A percentile compares a stretch with the other conserved stretches of the same genome.
phyloP scores from a whole-genome alignment of 2,329 filamentous ascomycete genomes.

The Fusarium avenaceum region DNA sequence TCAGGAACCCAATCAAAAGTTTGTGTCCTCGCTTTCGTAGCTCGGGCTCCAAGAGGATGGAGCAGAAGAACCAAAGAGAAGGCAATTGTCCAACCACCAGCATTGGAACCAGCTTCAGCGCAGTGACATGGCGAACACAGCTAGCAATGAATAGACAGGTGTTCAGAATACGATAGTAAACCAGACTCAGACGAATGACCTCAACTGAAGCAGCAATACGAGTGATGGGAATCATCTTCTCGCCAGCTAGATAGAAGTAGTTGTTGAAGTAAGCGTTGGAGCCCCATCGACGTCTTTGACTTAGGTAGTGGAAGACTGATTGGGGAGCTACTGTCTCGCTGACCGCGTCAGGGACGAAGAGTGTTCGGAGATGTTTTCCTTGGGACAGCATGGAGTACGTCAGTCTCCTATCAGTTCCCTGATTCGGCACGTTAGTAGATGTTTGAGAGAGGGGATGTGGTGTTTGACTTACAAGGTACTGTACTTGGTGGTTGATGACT shows the following conservation, averaged over 20 bases:
- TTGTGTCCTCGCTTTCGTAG: conserved; percentile 38
- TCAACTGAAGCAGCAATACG: conserved; percentile 51
- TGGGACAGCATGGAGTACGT: conserved; percentile 45
- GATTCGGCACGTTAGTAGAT: background rate
- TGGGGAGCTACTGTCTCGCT: conserved; percentile 54
- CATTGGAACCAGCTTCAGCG: conserved; percentile 41
- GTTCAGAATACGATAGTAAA: conserved; percentile 54
- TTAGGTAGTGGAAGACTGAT: conserved; percentile 52
- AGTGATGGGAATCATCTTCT: conserved; percentile 57
- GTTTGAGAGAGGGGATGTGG: too few species aligned
- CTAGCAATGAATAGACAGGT: conserved; percentile 48
- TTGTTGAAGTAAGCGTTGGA: conserved; percentile 56
- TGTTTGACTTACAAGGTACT: conserved; percentile 36
- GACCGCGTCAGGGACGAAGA: conserved; percentile 53
- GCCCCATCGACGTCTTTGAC: conserved; percentile 53
- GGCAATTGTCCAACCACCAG: conserved; percentile 34
- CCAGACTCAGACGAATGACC: conserved; percentile 51
- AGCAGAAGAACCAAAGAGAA: conserved; percentile 39
- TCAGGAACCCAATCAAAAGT: conserved; percentile 32
- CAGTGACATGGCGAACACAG: conserved; percentile 6
- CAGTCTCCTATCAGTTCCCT: conserved; percentile 43
- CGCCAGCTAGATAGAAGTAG: conserved; percentile 52
- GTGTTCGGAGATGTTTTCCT: conserved; percentile 41
- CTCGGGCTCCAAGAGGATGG: conserved; percentile 32
- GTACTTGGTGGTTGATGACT: conserved; percentile 42